Evolutionary conservation across 2,329 filamentous ascomycete species (phyloP), one percentile per base, ranked within the genome.

Genomic region (Talaromyces sp.): DNA sequence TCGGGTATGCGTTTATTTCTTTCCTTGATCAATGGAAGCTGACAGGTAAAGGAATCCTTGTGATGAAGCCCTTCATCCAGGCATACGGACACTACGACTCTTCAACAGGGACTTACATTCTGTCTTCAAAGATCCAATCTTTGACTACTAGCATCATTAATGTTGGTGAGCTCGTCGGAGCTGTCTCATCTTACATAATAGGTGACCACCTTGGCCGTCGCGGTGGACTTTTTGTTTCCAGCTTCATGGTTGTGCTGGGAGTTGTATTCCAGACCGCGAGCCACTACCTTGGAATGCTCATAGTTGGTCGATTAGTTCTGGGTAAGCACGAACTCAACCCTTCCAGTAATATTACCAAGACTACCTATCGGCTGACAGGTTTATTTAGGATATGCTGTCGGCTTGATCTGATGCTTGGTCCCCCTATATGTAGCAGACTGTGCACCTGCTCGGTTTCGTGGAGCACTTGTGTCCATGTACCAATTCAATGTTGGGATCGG

Each of bases 341-440:
- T 4, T 45, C 9, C 19, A 45, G 9, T 19, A 16, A 37, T 22
- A 9, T 5, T 57, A 14, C 11, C 16, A 39, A 39, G 6, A 39
- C 7, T 16, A n/a, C 19, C 9, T 16, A n/a, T 57, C 39, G 31
- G 22, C 19, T 39, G 2, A 57, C 9, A 22, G 13, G 14, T 6
- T 6, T 5, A n/a, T 57, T 14, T 19, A 57, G 33, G 90, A 76
- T 76, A 92, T 64, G 90, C 90, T 83, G 90, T 93, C 72, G 90
- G 90, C 73, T 92, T 92, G 75, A 89, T 91, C 70, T 92, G 89
- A 9, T 89, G 90, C 72, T 87, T 92, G 72, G 87, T 93, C 77
- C 91, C 93, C 73, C 83, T 92, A 67, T 93, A 94, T 86, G 94
- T 95, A 90, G 92, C 89, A 52, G 91, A 93, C 79, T 91, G 93